Evolutionary conservation across 1,284 basidiomycete species (phyloP).

Genomic region (Omphalotus olearius): DNA sequence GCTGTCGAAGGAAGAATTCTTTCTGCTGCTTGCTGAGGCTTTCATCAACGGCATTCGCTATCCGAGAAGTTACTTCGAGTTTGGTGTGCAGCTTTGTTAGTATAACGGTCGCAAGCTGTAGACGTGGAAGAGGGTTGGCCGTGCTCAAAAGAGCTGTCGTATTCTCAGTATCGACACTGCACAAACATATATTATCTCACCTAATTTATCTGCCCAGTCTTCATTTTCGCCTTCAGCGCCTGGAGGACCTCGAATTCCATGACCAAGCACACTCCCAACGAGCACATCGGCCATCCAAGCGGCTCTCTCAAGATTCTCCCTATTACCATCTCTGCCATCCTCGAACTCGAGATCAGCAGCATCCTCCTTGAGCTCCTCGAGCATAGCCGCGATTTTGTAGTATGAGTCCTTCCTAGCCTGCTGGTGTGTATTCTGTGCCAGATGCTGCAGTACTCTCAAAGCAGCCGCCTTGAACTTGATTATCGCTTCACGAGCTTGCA

Average conservation of each 20-base stretch:
- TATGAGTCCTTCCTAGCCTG: conserved; percentile 57
- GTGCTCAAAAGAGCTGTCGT: conserved; percentile 53
- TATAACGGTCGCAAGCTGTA: conserved; percentile 60
- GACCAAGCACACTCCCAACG: conserved; percentile 43
- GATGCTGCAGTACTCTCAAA: conserved; percentile 57
- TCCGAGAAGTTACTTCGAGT: conserved; percentile 72
- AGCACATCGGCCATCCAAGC: conserved; percentile 75
- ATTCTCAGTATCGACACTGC: conserved; percentile 5
- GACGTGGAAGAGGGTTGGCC: conserved; percentile 51
- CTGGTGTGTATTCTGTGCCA: conserved; percentile 56
- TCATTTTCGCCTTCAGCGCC: conserved; percentile 28
- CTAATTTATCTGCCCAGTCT: conserved; percentile 66
- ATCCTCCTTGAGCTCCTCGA: conserved; percentile 43
- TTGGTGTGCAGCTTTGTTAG: conserved; percentile 72
- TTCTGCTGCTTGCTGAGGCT: conserved; percentile 79
- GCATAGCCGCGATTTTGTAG: conserved; percentile 58
- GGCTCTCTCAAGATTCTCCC: conserved; percentile 39
- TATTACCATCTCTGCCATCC: conserved; percentile 48
- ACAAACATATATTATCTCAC: conserved; percentile 34
- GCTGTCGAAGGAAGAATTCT: conserved; percentile 81
- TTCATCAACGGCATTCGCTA: conserved; percentile 74
- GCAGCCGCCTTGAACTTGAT: conserved; percentile 67
- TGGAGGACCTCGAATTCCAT: background rate
- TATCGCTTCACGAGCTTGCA: conserved; percentile 49
- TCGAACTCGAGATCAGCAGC: conserved; percentile 33